A percentile compares a stretch with the other conserved stretches of the same genome.
Evolutionary conservation across 768 basidiomycete species (phyloP).

Genomic region (Boletus reticuloceps): DNA sequence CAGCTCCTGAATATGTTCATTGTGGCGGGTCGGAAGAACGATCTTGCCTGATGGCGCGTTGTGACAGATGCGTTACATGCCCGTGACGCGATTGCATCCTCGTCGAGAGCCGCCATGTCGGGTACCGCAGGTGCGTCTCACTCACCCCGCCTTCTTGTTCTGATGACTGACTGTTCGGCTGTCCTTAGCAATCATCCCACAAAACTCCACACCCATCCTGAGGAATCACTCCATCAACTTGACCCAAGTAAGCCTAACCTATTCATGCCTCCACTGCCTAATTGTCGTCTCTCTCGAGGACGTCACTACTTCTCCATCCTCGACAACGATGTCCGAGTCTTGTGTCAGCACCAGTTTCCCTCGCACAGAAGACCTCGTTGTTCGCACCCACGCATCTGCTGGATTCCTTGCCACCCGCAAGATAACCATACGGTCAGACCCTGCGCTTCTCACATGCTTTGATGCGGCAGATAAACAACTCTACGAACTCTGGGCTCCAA

Average conservation of each 20-base stretch:
- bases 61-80: slow-evolving; percentile 29
- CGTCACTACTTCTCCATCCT: slow-evolving; percentile 24
- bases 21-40: slow-evolving; percentile 26
- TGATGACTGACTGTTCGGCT: neutral
- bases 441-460: slow-evolving; percentile 67
- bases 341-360: slow-evolving; percentile 20
- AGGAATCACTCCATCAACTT: slow-evolving; percentile 11
- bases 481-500: slow-evolving; percentile 74
- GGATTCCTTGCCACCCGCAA: slow-evolving; percentile 33
- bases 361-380: slow-evolving; percentile 17
- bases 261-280: neutral
- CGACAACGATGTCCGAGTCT: slow-evolving; percentile 32
- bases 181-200: slow-evolving; percentile 2
- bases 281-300: slow-evolving; percentile 10
- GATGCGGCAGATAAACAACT: slow-evolving; percentile 74
- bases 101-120: slow-evolving; percentile 6
- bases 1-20: slow-evolving; percentile 88
- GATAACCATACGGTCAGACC: slow-evolving; percentile 58
- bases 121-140: slow-evolving; percentile 7
- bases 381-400: slow-evolving; percentile 16
- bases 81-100: slow-evolving; percentile 19
- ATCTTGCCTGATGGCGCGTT: slow-evolving; percentile 12
- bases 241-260: slow-evolving; percentile 13
- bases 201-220: slow-evolving; percentile 10
- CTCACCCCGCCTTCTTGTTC: neutral